Evolutionary conservation across 306 rosid genomes (phyloP).

Genomic region (Carpinus viminea): DNA sequence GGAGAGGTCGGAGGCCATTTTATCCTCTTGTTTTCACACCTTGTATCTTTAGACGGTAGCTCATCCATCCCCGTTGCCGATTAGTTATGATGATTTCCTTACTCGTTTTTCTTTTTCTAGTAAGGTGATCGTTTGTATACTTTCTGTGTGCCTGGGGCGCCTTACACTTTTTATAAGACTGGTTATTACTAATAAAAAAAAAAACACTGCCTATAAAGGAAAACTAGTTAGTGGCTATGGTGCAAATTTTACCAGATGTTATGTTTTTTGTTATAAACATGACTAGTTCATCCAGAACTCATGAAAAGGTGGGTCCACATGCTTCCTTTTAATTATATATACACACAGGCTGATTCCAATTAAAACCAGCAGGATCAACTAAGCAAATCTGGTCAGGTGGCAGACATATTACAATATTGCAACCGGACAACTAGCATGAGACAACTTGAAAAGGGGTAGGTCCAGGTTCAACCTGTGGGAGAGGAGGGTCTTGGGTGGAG

Average conservation of each 20-base stretch:
- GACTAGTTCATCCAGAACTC: constrained; percentile 1
- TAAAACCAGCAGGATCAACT: background rate
- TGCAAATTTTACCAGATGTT: background rate
- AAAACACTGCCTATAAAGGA: no score
- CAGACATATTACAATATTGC: background rate
- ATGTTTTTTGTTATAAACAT: background rate
- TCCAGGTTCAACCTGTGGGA: background rate
- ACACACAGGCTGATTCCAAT: background rate
- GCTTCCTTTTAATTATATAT: background rate
- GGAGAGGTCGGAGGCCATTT: no score
- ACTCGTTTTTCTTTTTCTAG: no score
- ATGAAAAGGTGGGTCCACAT: background rate
- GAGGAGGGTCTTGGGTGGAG: background rate
- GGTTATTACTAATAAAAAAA: no score
- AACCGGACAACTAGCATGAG: background rate
- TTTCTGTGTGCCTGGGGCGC: no score
- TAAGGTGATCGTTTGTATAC: no score
- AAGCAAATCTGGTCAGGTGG: background rate
- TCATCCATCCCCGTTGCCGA: no score
- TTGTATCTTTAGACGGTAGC: no score
- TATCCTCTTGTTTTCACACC: no score
- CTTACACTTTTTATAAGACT: no score
- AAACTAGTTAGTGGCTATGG: background rate
- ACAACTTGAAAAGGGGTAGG: background rate
- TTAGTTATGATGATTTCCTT: no score